phyloP scores from a whole-genome alignment of 2,329 filamentous ascomycete genomes.

The Ophiocordyceps polyrhachis-furcata region DNA sequence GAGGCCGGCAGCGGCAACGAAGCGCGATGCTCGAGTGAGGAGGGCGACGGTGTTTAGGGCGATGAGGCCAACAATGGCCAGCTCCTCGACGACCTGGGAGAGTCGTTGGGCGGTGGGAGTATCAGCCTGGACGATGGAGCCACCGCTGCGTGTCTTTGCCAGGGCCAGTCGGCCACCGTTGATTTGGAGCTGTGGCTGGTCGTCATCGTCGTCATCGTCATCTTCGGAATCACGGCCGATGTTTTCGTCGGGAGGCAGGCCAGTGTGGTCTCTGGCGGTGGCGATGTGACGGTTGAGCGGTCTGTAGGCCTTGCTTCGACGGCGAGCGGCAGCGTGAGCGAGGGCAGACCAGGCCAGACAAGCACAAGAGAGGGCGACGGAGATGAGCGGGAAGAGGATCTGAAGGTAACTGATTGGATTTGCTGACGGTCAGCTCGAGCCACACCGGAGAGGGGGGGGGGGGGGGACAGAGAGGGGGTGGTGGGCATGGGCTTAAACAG shows the following conservation, averaged over 20 bases:
- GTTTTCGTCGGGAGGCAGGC: conserved; percentile 27
- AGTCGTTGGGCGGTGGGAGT: conserved; percentile 55
- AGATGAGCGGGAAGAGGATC: conserved; percentile 57
- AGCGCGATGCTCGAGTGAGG: conserved; percentile 34
- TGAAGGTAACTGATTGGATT: conserved; percentile 23
- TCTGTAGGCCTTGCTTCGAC: conserved; percentile 35
- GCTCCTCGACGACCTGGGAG: conserved; percentile 53
- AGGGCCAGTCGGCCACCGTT: conserved; percentile 37
- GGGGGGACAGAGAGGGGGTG: neutral
- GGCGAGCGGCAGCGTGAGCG: conserved; percentile 31
- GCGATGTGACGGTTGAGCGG: conserved; percentile 25
- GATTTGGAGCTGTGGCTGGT: conserved; percentile 28
- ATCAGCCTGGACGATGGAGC: conserved; percentile 52
- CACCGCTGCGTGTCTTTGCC: conserved; percentile 40
- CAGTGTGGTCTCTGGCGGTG: conserved; percentile 26
- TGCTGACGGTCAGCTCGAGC: neutral
- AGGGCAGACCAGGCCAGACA: conserved; percentile 42
- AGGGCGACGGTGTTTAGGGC: conserved; percentile 49
- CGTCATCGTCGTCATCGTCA: conserved; percentile 43
- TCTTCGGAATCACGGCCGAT: conserved; percentile 20
- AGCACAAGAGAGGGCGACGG: conserved; percentile 51
- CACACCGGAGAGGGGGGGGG: neutral
- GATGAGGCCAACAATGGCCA: conserved; percentile 55
- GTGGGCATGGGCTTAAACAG: conserved; percentile 15
- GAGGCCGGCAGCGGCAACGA: conserved; percentile 48